Base-by-base conservation (phyloP, 495 filamentous ascomycete species). In the Aspergillus cristatus region DNA sequence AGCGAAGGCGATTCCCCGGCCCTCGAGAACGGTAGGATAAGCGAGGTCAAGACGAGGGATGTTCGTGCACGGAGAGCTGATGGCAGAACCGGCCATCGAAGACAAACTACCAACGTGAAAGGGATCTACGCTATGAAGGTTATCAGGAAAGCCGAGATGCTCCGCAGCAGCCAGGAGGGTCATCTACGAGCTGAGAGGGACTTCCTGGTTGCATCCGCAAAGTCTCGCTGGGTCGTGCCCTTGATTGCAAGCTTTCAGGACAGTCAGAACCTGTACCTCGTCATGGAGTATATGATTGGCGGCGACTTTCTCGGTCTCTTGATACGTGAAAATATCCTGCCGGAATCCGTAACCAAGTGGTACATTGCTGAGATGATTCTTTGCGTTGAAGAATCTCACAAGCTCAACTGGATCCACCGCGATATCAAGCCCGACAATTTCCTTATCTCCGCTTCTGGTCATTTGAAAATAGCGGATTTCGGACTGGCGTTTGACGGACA, bases 401-500 rank as follows among this genome's bases (percentile, higher is more conserved):
- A 74, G 32, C 74, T 95, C 25, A 70, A 71, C 18, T 95, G 84
- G 74, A 94, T 97, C 33, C 90, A 97, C 54, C 82, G 90, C 7
- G 90, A 95, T 62, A 75, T 97, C 52, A 97, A 97, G 57, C 90
- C 90, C 0, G 90, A 97, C 66, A 97, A 97, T 49, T 95, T 97
- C 46, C 72, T 95, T 26, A 87, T 95, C 46, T 84, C 81, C 6
- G 73, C 84, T 0, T 82, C 82, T 28, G 88, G 90, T 0, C 90
- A 97, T 54, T 61, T 97, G 44, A 94, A 93, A 53, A 94, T 97
- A 41, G 87, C 86, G 6, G 90, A 97, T 51, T 97, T 97, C 55
- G 90, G 90, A 0, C 70, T 97, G 17, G 85, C 89, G 11, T 95
- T 95, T 55, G 85, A 94, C 50, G 90, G 90, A 2, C 86, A 94